Percentiles rank a stretch among this genome's conserved stretches.
Evolutionary conservation across 176 grass and related monocot species (phyloP).

Genomic region (Oryza longistaminata): DNA sequence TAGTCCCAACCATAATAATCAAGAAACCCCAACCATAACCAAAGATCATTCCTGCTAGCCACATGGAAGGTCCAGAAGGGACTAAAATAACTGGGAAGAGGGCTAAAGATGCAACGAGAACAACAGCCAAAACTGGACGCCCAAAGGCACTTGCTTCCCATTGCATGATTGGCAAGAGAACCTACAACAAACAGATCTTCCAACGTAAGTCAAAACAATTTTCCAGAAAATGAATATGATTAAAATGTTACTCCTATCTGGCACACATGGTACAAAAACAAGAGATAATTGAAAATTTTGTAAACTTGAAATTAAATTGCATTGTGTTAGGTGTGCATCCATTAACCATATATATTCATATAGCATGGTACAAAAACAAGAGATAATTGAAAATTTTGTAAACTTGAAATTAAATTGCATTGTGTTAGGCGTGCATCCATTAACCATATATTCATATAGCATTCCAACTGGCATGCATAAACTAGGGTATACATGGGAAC

Average conservation of each 20-base stretch:
- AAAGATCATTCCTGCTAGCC: conserved; percentile 98
- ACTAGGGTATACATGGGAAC: conserved; percentile 11
- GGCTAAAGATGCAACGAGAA: conserved; percentile 80
- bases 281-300: too few relatives aligned
- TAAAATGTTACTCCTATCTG: too few relatives aligned
- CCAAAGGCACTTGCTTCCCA: conserved; percentile 99
- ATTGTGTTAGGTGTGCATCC: too few relatives aligned
- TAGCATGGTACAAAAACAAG: too few relatives aligned
- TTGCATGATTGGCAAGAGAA: conserved; percentile 89
- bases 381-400: too few relatives aligned
- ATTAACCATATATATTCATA: too few relatives aligned
- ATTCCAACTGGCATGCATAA: not conserved
- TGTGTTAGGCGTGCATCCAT: too few relatives aligned
- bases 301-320: too few relatives aligned
- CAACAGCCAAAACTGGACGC: conserved; percentile 73
- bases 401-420: too few relatives aligned
- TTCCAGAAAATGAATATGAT: not conserved
- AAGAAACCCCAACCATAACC: conserved; percentile 97
- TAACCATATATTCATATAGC: too few relatives aligned
- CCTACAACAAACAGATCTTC: conserved; percentile 34
- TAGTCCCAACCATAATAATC: conserved; percentile 97
- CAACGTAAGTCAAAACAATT: not conserved
- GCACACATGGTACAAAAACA: too few relatives aligned
- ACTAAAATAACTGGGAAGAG: conserved; percentile 81
- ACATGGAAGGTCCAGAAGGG: conserved; percentile 98